A percentile compares a stretch with the other conserved stretches of the same genome.
Evolutionary conservation across 768 basidiomycete genomes (phyloP).

Genomic region (Hydnomerulius pinastri): DNA sequence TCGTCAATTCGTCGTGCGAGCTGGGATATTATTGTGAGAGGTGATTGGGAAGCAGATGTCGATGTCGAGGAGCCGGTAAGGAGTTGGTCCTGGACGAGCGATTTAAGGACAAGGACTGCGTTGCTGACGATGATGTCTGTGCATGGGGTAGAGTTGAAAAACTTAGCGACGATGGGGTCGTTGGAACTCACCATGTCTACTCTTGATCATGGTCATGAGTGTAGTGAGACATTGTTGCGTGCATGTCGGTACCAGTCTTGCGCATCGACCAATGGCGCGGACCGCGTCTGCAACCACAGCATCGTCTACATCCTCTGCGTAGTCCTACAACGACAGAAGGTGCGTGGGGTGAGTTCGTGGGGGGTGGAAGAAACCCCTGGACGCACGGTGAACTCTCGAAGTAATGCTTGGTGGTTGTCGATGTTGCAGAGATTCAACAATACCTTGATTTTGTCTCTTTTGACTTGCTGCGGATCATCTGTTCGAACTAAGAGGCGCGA

Average conservation of each 20-base stretch:
- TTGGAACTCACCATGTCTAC: constrained; percentile 68
- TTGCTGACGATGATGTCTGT: constrained; percentile 76
- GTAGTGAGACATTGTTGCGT: constrained; percentile 71
- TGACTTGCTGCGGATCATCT: constrained; percentile 65
- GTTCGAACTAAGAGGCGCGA: constrained; percentile 68
- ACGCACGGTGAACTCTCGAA: constrained; percentile 85
- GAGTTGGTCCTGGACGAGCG: constrained; percentile 73
- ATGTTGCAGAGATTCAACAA: constrained; percentile 63
- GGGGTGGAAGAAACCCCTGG: not conserved
- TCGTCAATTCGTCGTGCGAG: constrained; percentile 79
- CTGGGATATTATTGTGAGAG: constrained; percentile 71
- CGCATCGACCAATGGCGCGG: constrained; percentile 76
- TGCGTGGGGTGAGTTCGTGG: not conserved
- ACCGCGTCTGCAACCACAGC: constrained; percentile 71
- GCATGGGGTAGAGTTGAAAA: not conserved
- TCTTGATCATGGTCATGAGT: constrained; percentile 80
- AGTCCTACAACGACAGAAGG: constrained; percentile 54
- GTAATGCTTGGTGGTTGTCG: constrained; percentile 68
- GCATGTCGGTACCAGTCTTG: constrained; percentile 66
- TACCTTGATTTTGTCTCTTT: constrained; percentile 74
- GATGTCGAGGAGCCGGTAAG: constrained; percentile 34
- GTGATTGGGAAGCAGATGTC: constrained; percentile 35
- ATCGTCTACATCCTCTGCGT: constrained; percentile 77
- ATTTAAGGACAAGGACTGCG: constrained; percentile 84
- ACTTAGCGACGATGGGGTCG: not conserved